Evolutionary conservation across 2,329 filamentous ascomycete genomes (phyloP), one percentile per base, ranked within the genome.

Genomic region (Ceratocystis lukuohia): DNA sequence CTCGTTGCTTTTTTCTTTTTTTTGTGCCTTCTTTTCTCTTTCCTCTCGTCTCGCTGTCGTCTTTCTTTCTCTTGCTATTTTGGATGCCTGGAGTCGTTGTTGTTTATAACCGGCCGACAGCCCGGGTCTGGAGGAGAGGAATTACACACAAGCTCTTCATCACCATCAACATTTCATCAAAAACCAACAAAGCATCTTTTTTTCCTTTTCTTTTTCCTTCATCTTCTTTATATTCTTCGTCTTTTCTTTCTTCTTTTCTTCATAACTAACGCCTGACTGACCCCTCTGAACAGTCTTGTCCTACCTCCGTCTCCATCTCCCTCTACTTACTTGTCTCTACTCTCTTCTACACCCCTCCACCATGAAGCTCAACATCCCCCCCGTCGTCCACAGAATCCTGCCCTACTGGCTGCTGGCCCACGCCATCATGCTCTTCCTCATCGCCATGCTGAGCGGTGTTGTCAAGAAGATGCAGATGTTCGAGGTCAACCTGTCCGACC

Each of bases 361-460:
- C 56, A 50, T 56, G 57, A 62, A 61, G 15, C n/a, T 33, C 25
- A 53, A 28, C n/a, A 20, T 20, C 25, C 53, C 22, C 22, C 64
- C 44, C 22, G 17, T 41, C 56, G 25, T 53, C 12, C 30, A 44
- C 50, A 62, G 33, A 62, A 57, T 57, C 22, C 53, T 57, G 53
- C 53, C 53, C 10, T 28, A 28, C 53, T 57, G 53, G 53, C 10
- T 57, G 22, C 25, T 57, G 53, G 53, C 10, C 53, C 53, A 57
- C 69, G 87, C 88, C 68, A 80, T 96, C 72, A 78, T 94, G 72
- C 88, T 88, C 71, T 76, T 87, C 70, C 76, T 86, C 69, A 77
- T 85, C 61, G 82, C 79, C 17, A 79, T 80, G 59, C 78, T 85
- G 62, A 78, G 79, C 33, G 83, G 82, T 67, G 77, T 86, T 46